These are phyloP conservation scores for Cucumis melo DNA, from an alignment of 306 rosid species.

Conservation along the genomic window DNA sequence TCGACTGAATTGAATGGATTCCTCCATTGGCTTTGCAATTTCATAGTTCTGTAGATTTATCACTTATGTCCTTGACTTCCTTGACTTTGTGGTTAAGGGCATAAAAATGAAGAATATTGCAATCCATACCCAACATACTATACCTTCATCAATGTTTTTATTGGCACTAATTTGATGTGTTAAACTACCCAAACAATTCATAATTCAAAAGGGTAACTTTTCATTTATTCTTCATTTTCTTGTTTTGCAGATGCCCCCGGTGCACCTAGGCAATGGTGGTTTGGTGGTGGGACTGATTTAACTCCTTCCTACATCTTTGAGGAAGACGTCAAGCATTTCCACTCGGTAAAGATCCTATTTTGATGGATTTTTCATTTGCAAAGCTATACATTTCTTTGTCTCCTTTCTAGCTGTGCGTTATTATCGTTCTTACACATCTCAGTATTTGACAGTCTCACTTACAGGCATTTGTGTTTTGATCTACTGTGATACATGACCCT, in stretches of 20 bases:
- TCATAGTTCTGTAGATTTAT: background rate
- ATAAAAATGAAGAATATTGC: background rate
- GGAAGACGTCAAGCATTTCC: conserved; percentile 95
- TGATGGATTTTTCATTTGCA: background rate
- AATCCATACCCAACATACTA: background rate
- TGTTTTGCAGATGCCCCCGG: conserved; percentile 66
- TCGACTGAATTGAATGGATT: background rate
- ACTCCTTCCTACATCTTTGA: conserved; percentile 91
- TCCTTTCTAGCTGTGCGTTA: background rate
- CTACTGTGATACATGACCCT: background rate
- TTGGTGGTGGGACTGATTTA: conserved; percentile 97
- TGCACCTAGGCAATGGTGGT: conserved; percentile 99
- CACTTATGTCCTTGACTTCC: background rate
- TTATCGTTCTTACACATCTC: background rate
- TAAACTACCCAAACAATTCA: background rate
- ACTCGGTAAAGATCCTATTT: conserved; percentile 44
- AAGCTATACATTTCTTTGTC: background rate
- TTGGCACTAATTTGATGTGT: conserved; percentile 9
- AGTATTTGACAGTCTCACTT: background rate
- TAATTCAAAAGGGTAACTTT: background rate
- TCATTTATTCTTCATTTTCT: conserved; percentile 7
- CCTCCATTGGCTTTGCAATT: background rate
- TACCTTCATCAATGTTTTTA: background rate
- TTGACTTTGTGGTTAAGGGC: background rate
- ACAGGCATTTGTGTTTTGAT: background rate